Evolutionary conservation across 495 filamentous ascomycete species (phyloP).

Genomic region (Corynascus novoguineensis): DNA sequence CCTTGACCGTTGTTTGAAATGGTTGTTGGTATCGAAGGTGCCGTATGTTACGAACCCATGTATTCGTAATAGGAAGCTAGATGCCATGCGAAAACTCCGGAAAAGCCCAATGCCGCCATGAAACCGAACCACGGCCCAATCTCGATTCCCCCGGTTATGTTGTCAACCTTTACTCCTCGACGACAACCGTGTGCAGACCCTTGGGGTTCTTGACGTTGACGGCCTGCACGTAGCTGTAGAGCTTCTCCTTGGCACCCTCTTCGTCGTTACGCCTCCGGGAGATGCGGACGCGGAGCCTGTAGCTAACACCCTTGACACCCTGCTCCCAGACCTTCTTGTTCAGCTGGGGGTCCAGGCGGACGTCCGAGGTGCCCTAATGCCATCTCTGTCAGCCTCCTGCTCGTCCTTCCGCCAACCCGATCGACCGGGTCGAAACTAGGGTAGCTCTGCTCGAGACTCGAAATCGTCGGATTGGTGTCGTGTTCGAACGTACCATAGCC

Average conservation of each 20-base stretch:
- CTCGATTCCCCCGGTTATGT: conserved; percentile 30
- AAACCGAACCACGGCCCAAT: conserved; percentile 34
- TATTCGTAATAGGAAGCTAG: conserved; percentile 49
- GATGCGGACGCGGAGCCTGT: conserved; percentile 93
- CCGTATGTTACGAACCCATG: conserved; percentile 38
- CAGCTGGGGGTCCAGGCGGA: conserved; percentile 93
- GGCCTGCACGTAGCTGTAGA: conserved; percentile 98
- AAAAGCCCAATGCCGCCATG: conserved; percentile 47
- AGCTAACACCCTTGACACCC: conserved; percentile 96
- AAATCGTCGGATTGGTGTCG: conserved; percentile 7
- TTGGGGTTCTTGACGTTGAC: conserved; percentile 99
- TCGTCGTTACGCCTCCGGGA: conserved; percentile 99
- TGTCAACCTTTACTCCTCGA: conserved; percentile 48
- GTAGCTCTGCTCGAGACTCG: conserved; percentile 1
- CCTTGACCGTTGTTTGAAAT: conserved; percentile 18
- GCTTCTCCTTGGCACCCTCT: conserved; percentile 95
- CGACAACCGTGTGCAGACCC: conserved; percentile 83
- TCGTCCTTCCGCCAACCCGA: background rate
- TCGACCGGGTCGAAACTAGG: background rate
- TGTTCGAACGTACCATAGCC: conserved; percentile 76
- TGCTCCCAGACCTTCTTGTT: conserved; percentile 99
- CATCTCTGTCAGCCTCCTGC: conserved; percentile 25
- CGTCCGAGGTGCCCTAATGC: conserved; percentile 84
- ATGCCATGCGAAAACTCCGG: conserved; percentile 49
- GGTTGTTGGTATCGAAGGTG: conserved; percentile 31